Evolutionary conservation across 345 rosid species (phyloP).

Genomic region (Cardamine resedifolia): DNA sequence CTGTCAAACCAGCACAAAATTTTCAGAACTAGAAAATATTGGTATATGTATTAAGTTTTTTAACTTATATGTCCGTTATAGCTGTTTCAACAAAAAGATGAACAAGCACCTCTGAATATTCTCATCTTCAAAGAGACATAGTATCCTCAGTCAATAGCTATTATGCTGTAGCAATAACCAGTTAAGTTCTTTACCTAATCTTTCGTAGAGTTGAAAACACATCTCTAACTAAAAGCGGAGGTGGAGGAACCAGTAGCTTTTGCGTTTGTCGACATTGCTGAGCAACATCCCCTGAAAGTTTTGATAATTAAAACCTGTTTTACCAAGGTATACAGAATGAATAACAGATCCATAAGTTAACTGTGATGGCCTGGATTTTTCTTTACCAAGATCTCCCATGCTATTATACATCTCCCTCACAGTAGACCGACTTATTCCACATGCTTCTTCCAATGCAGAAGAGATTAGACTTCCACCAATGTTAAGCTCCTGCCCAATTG

Average conservation of each 20-base stretch:
- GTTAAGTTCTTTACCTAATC: slow-evolving; percentile 57
- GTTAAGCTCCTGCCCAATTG: slow-evolving; percentile 65
- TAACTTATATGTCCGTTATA: background rate
- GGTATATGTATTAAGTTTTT: background rate
- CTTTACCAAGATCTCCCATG: slow-evolving; percentile 83
- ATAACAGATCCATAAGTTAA: slow-evolving; percentile 7
- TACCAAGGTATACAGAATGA: slow-evolving; percentile 10
- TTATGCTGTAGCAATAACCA: slow-evolving; percentile 7
- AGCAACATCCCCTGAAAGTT: slow-evolving; percentile 81
- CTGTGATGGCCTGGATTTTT: background rate
- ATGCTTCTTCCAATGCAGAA: slow-evolving; percentile 83
- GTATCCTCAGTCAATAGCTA: background rate
- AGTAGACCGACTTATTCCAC: slow-evolving; percentile 70
- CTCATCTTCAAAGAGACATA: background rate
- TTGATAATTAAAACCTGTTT: background rate
- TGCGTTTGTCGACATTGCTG: slow-evolving; percentile 85
- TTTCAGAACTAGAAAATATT: background rate
- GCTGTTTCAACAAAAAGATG: background rate
- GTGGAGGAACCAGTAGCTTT: slow-evolving; percentile 69
- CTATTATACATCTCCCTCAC: slow-evolving; percentile 75
- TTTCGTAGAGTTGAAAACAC: slow-evolving; percentile 63
- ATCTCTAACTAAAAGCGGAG: slow-evolving; percentile 67
- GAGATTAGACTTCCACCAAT: slow-evolving; percentile 82
- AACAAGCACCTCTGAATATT: slow-evolving; percentile 4
- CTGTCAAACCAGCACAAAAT: background rate